Conservation (phyloP, 192 early-diverging fungal species). For the Linnemannia schmuckeri region DNA sequence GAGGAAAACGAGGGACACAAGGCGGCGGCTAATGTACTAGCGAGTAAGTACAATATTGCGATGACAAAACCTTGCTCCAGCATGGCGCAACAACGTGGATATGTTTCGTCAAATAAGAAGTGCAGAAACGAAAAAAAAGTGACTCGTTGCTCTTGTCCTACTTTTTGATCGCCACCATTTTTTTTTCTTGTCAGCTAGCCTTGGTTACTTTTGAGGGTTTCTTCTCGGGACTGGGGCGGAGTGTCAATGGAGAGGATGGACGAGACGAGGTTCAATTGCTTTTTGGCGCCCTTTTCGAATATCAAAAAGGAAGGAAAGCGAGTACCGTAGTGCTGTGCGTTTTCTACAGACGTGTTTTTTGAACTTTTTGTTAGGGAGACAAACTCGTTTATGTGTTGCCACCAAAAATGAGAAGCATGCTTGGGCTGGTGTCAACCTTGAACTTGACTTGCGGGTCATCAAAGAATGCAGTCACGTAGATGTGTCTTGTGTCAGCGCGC, state of each 20-base stretch:
- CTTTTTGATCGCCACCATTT: too few relatives aligned
- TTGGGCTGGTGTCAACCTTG: not conserved
- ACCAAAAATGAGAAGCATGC: not conserved
- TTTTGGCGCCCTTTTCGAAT: too few relatives aligned
- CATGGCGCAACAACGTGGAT: conserved; percentile 6
- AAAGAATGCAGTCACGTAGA: not conserved
- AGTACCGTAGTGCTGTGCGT: too few relatives aligned
- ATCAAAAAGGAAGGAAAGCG: too few relatives aligned
- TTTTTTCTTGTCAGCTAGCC: not conserved
- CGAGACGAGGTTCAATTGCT: not conserved
- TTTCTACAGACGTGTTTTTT: too few relatives aligned
- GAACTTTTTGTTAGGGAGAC: not conserved
- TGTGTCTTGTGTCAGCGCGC: not conserved
- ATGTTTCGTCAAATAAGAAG: not conserved
- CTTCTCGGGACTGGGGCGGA: not conserved
- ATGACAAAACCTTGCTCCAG: conserved; percentile 9
- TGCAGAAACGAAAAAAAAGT: not conserved
- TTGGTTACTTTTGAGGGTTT: not conserved
- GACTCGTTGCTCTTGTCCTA: not conserved
- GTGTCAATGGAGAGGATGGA: not conserved
- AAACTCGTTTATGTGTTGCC: not conserved
- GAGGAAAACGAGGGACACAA: not conserved
- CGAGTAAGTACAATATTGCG: not conserved
- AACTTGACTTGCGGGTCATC: not conserved
- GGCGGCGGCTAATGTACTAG: not conserved